Percentiles rank a stretch among this genome's conserved stretches.
Conservation (phyloP, 2,329 filamentous ascomycete genomes). For the Aschersonia sp. region DNA sequence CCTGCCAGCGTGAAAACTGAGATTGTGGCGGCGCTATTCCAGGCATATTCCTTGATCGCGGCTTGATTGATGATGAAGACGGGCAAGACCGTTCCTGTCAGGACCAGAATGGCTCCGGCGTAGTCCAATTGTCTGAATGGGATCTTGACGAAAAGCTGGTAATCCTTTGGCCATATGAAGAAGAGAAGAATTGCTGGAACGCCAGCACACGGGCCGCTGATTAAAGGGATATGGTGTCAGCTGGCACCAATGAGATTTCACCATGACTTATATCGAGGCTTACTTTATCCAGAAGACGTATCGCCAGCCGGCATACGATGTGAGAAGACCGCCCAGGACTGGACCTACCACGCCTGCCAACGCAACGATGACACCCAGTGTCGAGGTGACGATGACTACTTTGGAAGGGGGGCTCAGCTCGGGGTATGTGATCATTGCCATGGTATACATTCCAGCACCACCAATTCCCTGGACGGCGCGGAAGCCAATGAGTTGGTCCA, state of each 20-base stretch:
- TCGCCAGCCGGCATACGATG: constrained; percentile 32
- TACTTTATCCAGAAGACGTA: constrained; percentile 48
- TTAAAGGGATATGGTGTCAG: background rate
- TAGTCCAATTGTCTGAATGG: constrained; percentile 36
- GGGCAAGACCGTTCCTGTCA: constrained; percentile 8
- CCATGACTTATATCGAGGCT: constrained; percentile 5
- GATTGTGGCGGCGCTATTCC: constrained; percentile 8
- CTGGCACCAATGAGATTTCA: background rate
- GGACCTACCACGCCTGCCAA: constrained; percentile 37
- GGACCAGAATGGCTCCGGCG: constrained; percentile 25
- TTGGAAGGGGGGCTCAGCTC: constrained; percentile 29
- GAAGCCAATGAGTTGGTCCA: constrained; percentile 30
- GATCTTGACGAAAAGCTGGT: constrained; percentile 19
- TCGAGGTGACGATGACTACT: constrained; percentile 26
- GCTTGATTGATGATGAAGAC: constrained; percentile 11
- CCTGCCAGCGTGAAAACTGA: constrained; percentile 6
- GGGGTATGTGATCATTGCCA: constrained; percentile 38
- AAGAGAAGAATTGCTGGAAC: constrained; percentile 30
- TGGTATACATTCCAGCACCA: constrained; percentile 29
- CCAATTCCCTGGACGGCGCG: constrained; percentile 36
- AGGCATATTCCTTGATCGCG: constrained; percentile 8
- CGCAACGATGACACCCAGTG: constrained; percentile 34
- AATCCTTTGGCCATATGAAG: constrained; percentile 32
- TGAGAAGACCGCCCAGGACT: constrained; percentile 34
- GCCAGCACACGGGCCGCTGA: constrained; percentile 33